Conservation (phyloP, 1,139 yeast genomes). For the Diutina pseudorugosa region DNA sequence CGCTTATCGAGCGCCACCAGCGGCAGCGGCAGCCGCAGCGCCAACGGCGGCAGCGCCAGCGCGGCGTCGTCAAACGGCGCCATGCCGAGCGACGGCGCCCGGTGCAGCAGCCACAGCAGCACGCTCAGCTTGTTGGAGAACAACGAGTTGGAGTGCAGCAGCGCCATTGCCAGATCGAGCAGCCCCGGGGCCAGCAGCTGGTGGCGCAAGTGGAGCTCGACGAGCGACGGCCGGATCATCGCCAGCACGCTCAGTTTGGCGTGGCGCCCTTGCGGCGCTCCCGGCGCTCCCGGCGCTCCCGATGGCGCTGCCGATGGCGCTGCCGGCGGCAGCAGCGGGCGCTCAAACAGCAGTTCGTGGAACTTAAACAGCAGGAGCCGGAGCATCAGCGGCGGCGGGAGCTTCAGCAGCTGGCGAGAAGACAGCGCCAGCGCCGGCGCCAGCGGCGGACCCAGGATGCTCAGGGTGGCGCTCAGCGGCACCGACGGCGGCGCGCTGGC, state of each 20-base stretch:
- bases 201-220: neutral
- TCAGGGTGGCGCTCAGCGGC: neutral
- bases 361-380: slow-evolving; percentile 1
- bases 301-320: too few species aligned
- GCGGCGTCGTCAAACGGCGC: neutral
- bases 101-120: slow-evolving; percentile 3
- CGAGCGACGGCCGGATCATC: neutral
- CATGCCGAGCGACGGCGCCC: neutral
- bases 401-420: neutral
- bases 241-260: neutral
- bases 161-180: slow-evolving; percentile 1
- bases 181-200: slow-evolving; percentile 2
- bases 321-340: neutral
- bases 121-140: slow-evolving; percentile 2
- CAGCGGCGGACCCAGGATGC: neutral
- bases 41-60: neutral
- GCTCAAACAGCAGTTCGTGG: neutral
- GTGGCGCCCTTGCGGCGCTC: too few species aligned
- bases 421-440: neutral
- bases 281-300: too few species aligned
- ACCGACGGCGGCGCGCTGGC: neutral
- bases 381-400: slow-evolving; percentile 2
- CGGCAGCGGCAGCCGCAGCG: neutral
- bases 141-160: neutral
- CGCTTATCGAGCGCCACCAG: slow-evolving; percentile 9